Evolutionary conservation across 73 alveolate genomes (phyloP), one percentile per base, ranked within the genome.

Genomic region (Uronychia setigera): DNA sequence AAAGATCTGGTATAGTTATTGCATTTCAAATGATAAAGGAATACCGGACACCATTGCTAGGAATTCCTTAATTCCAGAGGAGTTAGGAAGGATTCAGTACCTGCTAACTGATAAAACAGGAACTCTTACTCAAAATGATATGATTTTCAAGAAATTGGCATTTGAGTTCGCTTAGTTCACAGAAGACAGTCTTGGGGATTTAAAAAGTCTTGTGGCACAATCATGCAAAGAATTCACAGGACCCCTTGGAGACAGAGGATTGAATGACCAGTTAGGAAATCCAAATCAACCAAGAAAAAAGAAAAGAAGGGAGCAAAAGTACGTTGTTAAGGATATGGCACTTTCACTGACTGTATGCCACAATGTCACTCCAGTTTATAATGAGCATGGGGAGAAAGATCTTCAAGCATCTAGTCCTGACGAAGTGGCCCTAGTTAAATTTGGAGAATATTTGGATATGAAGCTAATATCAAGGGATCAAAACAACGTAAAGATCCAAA

Each of bases 101-200:
- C 76, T 97, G 32, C 92, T 97, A 78, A 85, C 98, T 58, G 99
- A 97, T 90, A 97, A 97, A 87, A 97, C 99, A 31, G 99, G 99
- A 31, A 97, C 99, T 60, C 79, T 97, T 31, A 97, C 99, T 26
- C 76, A 96, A 82, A 96, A 96, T 89, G 99, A 97, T 78, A 97
- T 97, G 99, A 92, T 82, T 1, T 93, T 94, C 88, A 96, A 96
- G 84, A 92, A 90, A 81, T 76, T 93, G 0, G 92, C 93, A 58
- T 35, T 92, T 74, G 98, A 96, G 83, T 90, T 35, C 57, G 96
- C 95, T 11, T 75, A 74, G 33, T 94, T 94, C 80, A 88, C 97
- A 1, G 93, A 89, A 58, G 98, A 95, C 57, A 80, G 95, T 35
- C 80, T 91, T 28, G 91, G 91, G 77, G 99, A 95, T 88, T 82